Evolutionary conservation across 441 rosid genomes (phyloP), one percentile per base, ranked within the genome.

Genomic region (Bocquillonia castaneifolia): DNA sequence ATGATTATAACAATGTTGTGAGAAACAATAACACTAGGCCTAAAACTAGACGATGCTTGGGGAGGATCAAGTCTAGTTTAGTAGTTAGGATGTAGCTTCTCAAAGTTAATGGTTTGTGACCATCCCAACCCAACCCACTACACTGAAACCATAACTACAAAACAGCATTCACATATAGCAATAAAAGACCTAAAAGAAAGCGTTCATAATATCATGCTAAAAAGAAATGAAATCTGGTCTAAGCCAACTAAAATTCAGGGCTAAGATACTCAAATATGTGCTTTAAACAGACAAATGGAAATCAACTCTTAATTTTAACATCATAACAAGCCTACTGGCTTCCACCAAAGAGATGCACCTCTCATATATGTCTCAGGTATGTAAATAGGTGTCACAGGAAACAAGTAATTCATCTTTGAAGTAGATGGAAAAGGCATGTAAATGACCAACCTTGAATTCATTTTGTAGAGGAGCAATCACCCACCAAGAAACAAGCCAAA

Each of bases 401-500:
- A 31, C 32, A 47, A 48, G n/a, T 17, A 36, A 7, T 48, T 48
- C 26, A 47, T 47, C 18, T 26, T 0, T 40, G n/a, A 26, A 55
- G 47, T 20, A 52, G 36, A 18, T n/a, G 61, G 32, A 39, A 51
- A 32, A 47, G 45, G 31, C 48, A 40, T 47, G 71, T 26, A 67
- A 76, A 64, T 34, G 77, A 81, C 76, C 71, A 75, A 88, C 88
- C 91, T 79, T 75, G 29, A 60, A 64, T 74, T 73, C 75, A 69
- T 70, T 59, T 59, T 55, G 45, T 40, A 3, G 72, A 67, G 48
- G 66, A 74, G 76, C 63, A 68, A 63, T 69, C 64, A 75, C 68
- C 82, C 78, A 78, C 66, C 81, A 77, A 73, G 65, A 39, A 62
- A 59, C 55, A 51, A 67, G 25, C 53, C 37, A 39, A 17, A 59